A percentile compares a stretch with the other conserved stretches of the same genome.
phyloP scores from a whole-genome alignment of 2,329 filamentous ascomycete genomes.

The Hypoxylon sp. region DNA sequence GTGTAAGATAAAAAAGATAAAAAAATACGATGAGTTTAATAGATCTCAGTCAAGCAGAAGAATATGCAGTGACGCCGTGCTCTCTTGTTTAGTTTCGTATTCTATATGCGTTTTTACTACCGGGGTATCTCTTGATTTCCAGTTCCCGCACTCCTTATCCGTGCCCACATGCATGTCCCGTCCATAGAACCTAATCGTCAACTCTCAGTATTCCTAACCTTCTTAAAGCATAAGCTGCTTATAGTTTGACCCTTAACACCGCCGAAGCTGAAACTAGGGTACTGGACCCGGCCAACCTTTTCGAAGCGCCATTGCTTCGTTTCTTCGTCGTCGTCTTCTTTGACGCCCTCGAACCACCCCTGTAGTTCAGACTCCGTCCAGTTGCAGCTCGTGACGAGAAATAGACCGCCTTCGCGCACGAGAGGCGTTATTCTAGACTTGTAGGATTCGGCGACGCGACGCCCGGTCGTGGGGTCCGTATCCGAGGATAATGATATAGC shows the following conservation, averaged over 20 bases:
- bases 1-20: conserved; percentile 47
- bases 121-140: conserved; percentile 27
- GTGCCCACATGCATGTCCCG: too few species aligned
- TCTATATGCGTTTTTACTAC: conserved; percentile 44
- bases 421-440: conserved; percentile 76
- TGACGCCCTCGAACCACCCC: conserved; percentile 77
- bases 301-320: conserved; percentile 63
- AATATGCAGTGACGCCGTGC: conserved; percentile 16
- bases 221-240: conserved; percentile 86
- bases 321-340: conserved; percentile 34
- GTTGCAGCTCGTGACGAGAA: conserved; percentile 96
- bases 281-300: conserved; percentile 79
- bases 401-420: conserved; percentile 77
- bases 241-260: conserved; percentile 91
- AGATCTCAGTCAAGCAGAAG: conserved; percentile 62
- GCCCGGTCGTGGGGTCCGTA: conserved; percentile 62
- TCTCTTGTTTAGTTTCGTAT: conserved; percentile 52
- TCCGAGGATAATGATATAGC: conserved; percentile 84
- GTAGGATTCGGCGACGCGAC: conserved; percentile 82
- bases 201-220: conserved; percentile 49
- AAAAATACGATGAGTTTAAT: conserved; percentile 65
- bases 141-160: neutral
- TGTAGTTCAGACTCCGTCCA: conserved; percentile 93
- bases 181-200: conserved; percentile 7
- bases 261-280: conserved; percentile 90